Conservation (phyloP, 352 stramenopile genomes). For the Halophytophthora polymorphica region DNA sequence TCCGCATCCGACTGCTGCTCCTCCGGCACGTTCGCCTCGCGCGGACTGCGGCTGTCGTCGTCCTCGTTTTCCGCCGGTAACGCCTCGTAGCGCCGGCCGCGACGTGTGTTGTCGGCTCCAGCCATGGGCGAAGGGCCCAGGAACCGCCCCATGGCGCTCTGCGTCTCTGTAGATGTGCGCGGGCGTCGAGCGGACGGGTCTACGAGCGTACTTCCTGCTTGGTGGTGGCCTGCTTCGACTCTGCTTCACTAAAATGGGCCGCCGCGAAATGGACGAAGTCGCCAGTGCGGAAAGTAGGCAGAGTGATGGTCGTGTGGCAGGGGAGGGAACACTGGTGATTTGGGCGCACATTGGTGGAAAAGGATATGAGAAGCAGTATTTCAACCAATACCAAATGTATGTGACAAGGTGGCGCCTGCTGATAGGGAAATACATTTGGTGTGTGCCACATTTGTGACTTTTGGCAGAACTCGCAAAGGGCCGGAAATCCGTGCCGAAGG, state of each 20-base stretch:
- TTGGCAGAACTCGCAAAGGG: too few relatives aligned
- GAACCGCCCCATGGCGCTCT: constrained; percentile 53
- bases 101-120: constrained; percentile 25
- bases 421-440: too few relatives aligned
- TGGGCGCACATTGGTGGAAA: background rate
- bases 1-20: background rate
- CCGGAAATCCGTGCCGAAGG: too few relatives aligned
- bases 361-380: too few relatives aligned
- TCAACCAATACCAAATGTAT: too few relatives aligned
- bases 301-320: background rate
- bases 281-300: background rate
- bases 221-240: too few relatives aligned
- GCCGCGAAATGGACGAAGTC: constrained; percentile 3
- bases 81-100: constrained; percentile 54
- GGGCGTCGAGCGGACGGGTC: background rate
- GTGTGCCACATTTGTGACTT: too few relatives aligned
- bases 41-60: constrained; percentile 1
- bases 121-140: constrained; percentile 34
- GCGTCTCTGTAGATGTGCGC: background rate
- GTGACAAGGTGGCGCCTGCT: too few relatives aligned
- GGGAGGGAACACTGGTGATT: background rate
- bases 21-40: constrained; percentile 1
- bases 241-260: too few relatives aligned
- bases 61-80: constrained; percentile 42
- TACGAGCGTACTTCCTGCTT: constrained; percentile 5